Conservation (phyloP, 495 filamentous ascomycete genomes). For the Neurospora intermedia region DNA sequence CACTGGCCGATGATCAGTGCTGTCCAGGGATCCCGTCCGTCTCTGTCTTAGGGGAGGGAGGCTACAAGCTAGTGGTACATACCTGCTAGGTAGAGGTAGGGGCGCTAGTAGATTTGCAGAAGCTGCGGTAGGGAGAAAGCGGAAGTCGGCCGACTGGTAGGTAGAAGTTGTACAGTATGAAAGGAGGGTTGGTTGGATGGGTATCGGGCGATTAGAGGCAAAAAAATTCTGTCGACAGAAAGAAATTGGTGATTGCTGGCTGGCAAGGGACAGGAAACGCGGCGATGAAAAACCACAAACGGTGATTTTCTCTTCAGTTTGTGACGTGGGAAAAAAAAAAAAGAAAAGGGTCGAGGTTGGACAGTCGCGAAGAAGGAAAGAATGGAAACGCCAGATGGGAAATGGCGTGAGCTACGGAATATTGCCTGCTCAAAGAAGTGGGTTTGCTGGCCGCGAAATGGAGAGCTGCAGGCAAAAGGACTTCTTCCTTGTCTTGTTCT, state of each 20-base stretch:
- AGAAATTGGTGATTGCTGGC: background rate
- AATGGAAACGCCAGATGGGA: background rate
- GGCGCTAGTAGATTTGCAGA: background rate
- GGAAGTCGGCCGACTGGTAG: background rate
- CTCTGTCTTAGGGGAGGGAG: background rate
- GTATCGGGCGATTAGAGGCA: too few species aligned
- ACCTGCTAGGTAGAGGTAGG: background rate
- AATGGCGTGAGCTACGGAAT: background rate
- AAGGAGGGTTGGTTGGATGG: background rate
- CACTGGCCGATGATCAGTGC: background rate
- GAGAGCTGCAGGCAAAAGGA: background rate
- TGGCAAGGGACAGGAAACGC: background rate
- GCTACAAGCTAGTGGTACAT: background rate
- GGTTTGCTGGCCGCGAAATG: background rate
- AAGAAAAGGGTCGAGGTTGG: background rate
- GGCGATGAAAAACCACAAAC: background rate
- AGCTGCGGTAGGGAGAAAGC: background rate
- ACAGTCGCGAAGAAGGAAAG: background rate
- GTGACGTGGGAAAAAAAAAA: background rate
- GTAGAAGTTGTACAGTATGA: background rate
- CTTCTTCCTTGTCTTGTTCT: background rate
- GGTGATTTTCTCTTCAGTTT: background rate
- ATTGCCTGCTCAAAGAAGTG: background rate
- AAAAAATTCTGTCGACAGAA: background rate
- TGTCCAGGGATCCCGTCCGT: background rate